Base-by-base conservation (phyloP, 345 rosid species). In the Lepidium africanum region DNA sequence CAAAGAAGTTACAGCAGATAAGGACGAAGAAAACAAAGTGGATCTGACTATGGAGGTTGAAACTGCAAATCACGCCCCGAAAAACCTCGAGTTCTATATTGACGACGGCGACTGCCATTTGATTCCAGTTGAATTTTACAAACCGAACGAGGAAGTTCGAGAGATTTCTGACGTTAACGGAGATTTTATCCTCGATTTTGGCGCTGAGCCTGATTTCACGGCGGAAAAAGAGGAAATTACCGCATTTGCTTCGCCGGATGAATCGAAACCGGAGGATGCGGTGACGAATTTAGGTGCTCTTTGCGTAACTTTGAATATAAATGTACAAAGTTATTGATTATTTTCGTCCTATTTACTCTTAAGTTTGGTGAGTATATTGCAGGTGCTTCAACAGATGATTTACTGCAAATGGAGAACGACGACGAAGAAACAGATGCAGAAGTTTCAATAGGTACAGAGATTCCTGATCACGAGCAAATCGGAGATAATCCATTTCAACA, bases 381-480 rank as follows among this genome's bases (percentile, higher is more conserved):
- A 51, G 67, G 10, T 54, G 40, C 69, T 53, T 62, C 51, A 1
- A 52, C 66, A 54, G 85, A 84, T 65, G 93, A 80, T 65, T 73
- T 2, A 45, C 2, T 10, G 38, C 40, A 68, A 78, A 63, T 76
- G 74, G 80, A 78, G 45, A 76, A 61, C 23, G 78, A 70, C 21
- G 87, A 90, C 16, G 96, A 85, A 68, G 96, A 85, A 65, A 75
- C 65, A 19, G 94, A 87, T 27, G 87, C 84, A 5, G 98, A 85
- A 57, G 72, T 88, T 63, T 88, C 98, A 0, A 82, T 88, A 41
- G 97, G 98, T 40, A 87, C 96, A 13, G 94, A 90, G 60, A 90
- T 93, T 82, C 94, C 97, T 65, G 96, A 85, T 71, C 88, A 85
- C 33, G 88, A 88, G 37, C 77, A 78, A 40, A 59, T 81, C 60